Percentiles rank a stretch among this genome's conserved stretches.
Conservation (phyloP, 306 rosid genomes). For the Pyrus pyrifolia region DNA sequence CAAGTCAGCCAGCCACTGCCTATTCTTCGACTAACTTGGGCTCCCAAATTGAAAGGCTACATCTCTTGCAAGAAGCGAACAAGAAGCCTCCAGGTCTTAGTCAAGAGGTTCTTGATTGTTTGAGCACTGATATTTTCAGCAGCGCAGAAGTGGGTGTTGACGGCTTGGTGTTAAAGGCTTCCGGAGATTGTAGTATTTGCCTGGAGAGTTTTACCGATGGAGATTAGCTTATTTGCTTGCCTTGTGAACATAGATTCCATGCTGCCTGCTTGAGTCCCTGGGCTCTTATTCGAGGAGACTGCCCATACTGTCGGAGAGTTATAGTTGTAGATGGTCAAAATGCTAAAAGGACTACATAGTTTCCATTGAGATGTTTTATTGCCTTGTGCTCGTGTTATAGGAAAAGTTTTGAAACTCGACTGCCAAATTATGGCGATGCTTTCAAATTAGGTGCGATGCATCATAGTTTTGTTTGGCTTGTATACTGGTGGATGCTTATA, state of each 20-base stretch:
- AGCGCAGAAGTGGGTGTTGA: conserved; percentile 12
- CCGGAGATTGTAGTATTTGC: conserved; percentile 76
- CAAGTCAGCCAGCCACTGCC: conserved; percentile 14
- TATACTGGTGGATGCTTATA: not conserved
- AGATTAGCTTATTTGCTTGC: conserved; percentile 53
- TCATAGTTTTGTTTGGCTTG: not conserved
- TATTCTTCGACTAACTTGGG: conserved; percentile 30
- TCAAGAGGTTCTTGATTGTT: conserved; percentile 55
- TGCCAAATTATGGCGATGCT: not conserved
- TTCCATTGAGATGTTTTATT: not conserved
- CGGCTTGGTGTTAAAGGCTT: conserved; percentile 18
- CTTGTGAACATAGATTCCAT: conserved; percentile 77
- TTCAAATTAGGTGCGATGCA: not conserved
- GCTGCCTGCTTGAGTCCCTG: conserved; percentile 70
- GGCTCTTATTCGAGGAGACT: conserved; percentile 70
- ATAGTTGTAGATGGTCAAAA: conserved; percentile 32
- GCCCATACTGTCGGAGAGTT: conserved; percentile 69
- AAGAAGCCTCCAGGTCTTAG: conserved; percentile 68
- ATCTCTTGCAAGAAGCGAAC: conserved; percentile 29
- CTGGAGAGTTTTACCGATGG: conserved; percentile 63
- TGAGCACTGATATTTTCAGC: conserved; percentile 44
- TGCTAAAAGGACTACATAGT: not conserved
- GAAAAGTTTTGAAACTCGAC: conserved; percentile 9
- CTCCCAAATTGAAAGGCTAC: conserved; percentile 43
- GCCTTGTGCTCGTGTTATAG: not conserved